These are phyloP conservation scores for Rosellinia necatrix DNA, from an alignment of 2,329 filamentous ascomycete genomes.

Conservation along the genomic window DNA sequence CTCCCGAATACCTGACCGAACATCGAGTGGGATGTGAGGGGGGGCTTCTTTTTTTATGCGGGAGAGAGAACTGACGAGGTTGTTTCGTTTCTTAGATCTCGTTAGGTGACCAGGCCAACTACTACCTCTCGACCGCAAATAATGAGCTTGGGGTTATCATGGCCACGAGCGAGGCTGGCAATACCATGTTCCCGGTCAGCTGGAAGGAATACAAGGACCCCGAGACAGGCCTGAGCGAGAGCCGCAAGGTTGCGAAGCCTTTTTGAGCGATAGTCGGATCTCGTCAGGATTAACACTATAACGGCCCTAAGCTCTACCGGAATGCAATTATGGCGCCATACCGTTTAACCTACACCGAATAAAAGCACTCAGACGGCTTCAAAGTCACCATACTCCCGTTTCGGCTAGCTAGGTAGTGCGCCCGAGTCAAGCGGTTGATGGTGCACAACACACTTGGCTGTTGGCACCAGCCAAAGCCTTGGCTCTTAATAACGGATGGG, in stretches of 20 bases:
- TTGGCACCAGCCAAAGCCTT: background rate
- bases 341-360: background rate
- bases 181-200: constrained; percentile 88
- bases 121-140: constrained; percentile 89
- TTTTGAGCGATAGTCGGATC: constrained; percentile 57
- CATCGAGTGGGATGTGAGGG: too few species aligned
- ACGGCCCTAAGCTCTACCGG: background rate
- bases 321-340: background rate
- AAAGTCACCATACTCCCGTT: background rate
- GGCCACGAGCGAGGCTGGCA: constrained; percentile 84
- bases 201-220: constrained; percentile 95
- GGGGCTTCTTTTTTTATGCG: too few species aligned
- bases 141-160: constrained; percentile 95
- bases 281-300: constrained; percentile 6
- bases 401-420: background rate
- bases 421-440: background rate
- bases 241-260: constrained; percentile 92
- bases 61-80: constrained; percentile 9
- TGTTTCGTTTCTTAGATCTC: constrained; percentile 63
- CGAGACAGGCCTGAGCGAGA: constrained; percentile 75
- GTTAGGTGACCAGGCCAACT: constrained; percentile 90
- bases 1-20: too few species aligned
- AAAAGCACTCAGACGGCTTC: background rate
- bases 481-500: background rate
- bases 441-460: background rate